Evolutionary conservation across 2,329 filamentous ascomycete species (phyloP).

Genomic region (Teratosphaeria viscida): DNA sequence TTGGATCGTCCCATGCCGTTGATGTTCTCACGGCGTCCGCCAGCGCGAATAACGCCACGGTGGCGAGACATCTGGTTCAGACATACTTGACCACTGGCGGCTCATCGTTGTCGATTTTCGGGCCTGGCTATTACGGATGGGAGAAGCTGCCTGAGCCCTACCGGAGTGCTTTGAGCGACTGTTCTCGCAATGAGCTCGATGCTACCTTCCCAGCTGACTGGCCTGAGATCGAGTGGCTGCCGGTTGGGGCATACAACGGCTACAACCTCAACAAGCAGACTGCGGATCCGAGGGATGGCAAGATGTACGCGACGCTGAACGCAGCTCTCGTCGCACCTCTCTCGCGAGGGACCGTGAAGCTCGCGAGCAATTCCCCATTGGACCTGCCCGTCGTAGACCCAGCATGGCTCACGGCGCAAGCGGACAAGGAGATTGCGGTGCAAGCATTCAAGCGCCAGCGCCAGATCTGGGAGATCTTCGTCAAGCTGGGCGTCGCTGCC

Average conservation of each 20-base stretch:
- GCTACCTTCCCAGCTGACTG: slow-evolving; percentile 2
- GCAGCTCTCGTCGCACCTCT: slow-evolving; percentile 37
- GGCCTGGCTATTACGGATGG: not conserved
- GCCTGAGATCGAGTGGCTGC: slow-evolving; percentile 3
- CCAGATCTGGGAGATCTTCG: slow-evolving; percentile 1
- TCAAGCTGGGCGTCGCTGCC: not conserved
- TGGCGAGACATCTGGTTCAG: not conserved
- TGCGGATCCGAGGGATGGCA: not conserved
- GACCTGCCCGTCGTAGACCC: slow-evolving; percentile 1
- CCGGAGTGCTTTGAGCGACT: not conserved
- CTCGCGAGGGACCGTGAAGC: slow-evolving; percentile 4
- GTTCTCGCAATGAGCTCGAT: not conserved
- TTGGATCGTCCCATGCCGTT: not conserved
- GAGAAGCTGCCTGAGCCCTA: slow-evolving; percentile 2
- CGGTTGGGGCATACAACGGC: not conserved
- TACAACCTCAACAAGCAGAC: not conserved
- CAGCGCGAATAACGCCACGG: not conserved
- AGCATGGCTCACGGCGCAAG: slow-evolving; percentile 27
- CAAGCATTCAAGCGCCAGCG: slow-evolving; percentile 2
- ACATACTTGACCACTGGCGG: not conserved
- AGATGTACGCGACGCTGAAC: slow-evolving; percentile 44
- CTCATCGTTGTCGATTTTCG: not conserved
- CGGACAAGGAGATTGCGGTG: slow-evolving; percentile 23
- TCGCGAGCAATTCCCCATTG: not conserved
- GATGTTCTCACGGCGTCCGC: not conserved